Conservation (phyloP, 257 asterid species). For the Lycium barbarum region DNA sequence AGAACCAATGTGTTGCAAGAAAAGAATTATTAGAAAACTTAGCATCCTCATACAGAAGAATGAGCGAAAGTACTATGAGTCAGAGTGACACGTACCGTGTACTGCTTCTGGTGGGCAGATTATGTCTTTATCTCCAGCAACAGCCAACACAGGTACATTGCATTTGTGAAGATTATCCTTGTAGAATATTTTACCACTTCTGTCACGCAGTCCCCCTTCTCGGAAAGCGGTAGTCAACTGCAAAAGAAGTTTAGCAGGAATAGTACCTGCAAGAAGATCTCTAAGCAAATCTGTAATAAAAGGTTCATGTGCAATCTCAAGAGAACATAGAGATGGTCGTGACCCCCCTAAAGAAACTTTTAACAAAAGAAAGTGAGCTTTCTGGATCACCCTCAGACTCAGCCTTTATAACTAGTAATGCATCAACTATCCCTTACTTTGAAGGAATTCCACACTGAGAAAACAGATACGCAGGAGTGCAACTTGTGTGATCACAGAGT, state of each 20-base stretch:
- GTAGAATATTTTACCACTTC: constrained; percentile 75
- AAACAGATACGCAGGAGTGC: background rate
- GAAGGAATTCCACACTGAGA: background rate
- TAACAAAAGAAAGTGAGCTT: constrained; percentile 8
- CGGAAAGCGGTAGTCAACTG: constrained; percentile 87
- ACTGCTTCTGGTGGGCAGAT: constrained; percentile 98
- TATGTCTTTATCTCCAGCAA: constrained; percentile 93
- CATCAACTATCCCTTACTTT: background rate
- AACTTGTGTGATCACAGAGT: background rate
- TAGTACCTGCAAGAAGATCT: constrained; percentile 64
- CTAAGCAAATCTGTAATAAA: constrained; percentile 19
- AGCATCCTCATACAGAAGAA: background rate
- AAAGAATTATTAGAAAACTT: constrained; percentile 20
- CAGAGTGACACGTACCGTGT: constrained; percentile 53
- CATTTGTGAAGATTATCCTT: constrained; percentile 76
- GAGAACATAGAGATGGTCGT: background rate
- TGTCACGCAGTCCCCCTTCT: constrained; percentile 90
- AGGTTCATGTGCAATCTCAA: background rate
- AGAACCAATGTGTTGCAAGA: constrained; percentile 28
- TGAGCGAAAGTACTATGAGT: background rate
- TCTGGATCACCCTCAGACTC: background rate
- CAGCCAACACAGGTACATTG: constrained; percentile 79
- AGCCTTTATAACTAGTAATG: background rate
- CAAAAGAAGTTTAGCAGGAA: constrained; percentile 84
- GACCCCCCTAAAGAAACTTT: background rate